Evolutionary conservation across 2,329 filamentous ascomycete species (phyloP).

Genomic region (Xylaria sp.): DNA sequence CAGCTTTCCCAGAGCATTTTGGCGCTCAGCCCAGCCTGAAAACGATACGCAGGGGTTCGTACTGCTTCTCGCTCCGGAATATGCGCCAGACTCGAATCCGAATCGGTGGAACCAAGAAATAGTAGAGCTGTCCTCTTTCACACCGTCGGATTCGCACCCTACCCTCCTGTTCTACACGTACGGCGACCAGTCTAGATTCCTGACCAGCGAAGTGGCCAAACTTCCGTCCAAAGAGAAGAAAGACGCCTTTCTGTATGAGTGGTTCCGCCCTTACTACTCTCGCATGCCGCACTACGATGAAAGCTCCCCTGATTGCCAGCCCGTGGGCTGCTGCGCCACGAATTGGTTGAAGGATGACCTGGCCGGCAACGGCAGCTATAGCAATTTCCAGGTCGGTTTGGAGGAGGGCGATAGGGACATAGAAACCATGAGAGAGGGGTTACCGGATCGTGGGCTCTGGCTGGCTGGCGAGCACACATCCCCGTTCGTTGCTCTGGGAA

Average conservation of each 20-base stretch:
- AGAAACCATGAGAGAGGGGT: constrained; percentile 67
- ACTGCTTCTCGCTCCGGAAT: constrained; percentile 78
- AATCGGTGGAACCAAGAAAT: constrained; percentile 78
- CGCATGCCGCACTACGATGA: constrained; percentile 74
- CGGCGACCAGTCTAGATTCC: constrained; percentile 67
- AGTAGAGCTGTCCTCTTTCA: constrained; percentile 78
- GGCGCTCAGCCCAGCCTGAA: constrained; percentile 60
- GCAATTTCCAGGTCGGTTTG: constrained; percentile 83
- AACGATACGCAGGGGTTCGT: constrained; percentile 71
- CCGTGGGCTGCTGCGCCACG: constrained; percentile 73
- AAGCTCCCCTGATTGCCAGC: constrained; percentile 65
- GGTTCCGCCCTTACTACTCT: constrained; percentile 82
- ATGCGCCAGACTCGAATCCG: constrained; percentile 70
- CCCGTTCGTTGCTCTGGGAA: constrained; percentile 88
- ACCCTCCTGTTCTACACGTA: constrained; percentile 87
- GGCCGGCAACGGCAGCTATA: constrained; percentile 84
- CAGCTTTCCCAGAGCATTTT: constrained; percentile 80
- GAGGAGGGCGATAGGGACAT: constrained; percentile 77
- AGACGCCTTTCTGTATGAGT: constrained; percentile 66
- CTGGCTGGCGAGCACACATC: constrained; percentile 91
- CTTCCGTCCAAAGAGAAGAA: constrained; percentile 58
- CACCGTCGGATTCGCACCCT: constrained; percentile 69
- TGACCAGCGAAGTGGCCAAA: constrained; percentile 59
- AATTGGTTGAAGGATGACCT: constrained; percentile 82
- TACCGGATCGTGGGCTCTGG: constrained; percentile 78